A percentile compares a stretch with the other conserved stretches of the same genome.
These are phyloP conservation scores for Cyphellophora europaea DNA, from an alignment of 2,329 filamentous ascomycete species.

Conservation along the genomic window DNA sequence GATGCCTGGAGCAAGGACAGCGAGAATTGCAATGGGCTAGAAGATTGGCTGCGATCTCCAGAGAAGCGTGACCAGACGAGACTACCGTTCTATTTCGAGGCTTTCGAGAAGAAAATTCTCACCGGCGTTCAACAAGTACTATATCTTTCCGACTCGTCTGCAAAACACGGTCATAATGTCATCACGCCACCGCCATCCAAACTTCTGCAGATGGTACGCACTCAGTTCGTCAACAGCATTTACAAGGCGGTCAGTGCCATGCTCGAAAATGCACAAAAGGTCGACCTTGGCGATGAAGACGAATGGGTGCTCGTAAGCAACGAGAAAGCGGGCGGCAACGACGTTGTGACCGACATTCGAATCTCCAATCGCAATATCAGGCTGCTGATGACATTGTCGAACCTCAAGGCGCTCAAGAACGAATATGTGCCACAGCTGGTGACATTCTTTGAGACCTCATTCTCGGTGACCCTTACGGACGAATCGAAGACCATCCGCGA, in stretches of 20 bases:
- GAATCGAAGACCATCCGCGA: constrained; percentile 88
- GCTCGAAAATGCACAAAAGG: constrained; percentile 88
- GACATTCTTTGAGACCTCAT: constrained; percentile 83
- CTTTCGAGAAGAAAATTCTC: constrained; percentile 75
- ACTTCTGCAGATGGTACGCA: constrained; percentile 78
- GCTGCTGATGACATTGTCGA: constrained; percentile 88
- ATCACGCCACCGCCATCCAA: constrained; percentile 85
- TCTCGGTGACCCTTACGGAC: constrained; percentile 88
- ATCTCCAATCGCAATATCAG: constrained; percentile 66
- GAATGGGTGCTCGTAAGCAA: constrained; percentile 42
- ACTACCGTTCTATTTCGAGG: constrained; percentile 77
- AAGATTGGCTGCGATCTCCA: constrained; percentile 81
- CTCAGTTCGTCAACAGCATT: constrained; percentile 84
- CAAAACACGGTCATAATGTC: constrained; percentile 60
- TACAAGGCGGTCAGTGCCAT: constrained; percentile 93
- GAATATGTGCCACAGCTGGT: constrained; percentile 83
- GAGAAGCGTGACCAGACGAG: constrained; percentile 81
- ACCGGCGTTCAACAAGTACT: constrained; percentile 89
- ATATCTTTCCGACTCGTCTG: constrained; percentile 79
- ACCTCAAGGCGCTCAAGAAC: constrained; percentile 72
- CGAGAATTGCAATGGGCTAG: constrained; percentile 81
- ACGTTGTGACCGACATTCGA: constrained; percentile 29
- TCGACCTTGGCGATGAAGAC: constrained; percentile 52
- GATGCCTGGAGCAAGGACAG: constrained; percentile 90
- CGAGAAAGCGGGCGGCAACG: constrained; percentile 11